phyloP scores from a whole-genome alignment of 1,139 yeast genomes.

The Debaryomycetaceae sp. region DNA sequence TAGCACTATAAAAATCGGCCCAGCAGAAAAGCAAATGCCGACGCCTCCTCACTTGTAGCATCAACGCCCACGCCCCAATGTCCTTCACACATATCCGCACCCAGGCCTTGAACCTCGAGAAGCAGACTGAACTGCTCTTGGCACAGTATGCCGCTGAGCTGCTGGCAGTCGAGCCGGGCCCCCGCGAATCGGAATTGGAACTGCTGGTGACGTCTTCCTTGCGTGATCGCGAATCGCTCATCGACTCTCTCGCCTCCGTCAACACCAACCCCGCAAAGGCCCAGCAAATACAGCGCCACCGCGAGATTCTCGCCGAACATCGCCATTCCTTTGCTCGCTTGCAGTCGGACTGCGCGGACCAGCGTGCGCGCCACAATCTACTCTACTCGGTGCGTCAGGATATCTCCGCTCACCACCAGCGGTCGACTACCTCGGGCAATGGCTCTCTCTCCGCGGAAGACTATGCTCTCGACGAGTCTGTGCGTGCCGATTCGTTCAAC shows the following conservation, averaged over 20 bases:
- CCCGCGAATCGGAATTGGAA: slow-evolving; percentile 59
- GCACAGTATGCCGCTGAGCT: slow-evolving; percentile 26
- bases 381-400: slow-evolving; percentile 70
- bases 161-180: slow-evolving; percentile 19
- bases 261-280: slow-evolving; percentile 59
- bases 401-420: slow-evolving; percentile 47
- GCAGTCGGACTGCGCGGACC: slow-evolving; percentile 51
- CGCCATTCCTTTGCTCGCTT: slow-evolving; percentile 52
- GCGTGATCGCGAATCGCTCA: slow-evolving; percentile 21
- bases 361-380: slow-evolving; percentile 64
- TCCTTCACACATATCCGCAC: slow-evolving; percentile 31
- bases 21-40: no score
- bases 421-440: slow-evolving; percentile 15
- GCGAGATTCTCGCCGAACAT: slow-evolving; percentile 66
- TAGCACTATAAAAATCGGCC: no score
- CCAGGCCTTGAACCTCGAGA: slow-evolving; percentile 30
- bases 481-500: slow-evolving; percentile 64
- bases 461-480: slow-evolving; percentile 69
- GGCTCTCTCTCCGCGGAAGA: slow-evolving; percentile 39
- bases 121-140: slow-evolving; percentile 29
- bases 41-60: no score
- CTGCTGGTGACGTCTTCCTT: slow-evolving; percentile 35
- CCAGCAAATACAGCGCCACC: slow-evolving; percentile 77
- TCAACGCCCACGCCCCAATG: slow-evolving; percentile 13
- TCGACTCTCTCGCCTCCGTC: slow-evolving; percentile 13